A percentile compares a stretch with the other conserved stretches of the same genome.
Conservation (phyloP, 2,329 filamentous ascomycete genomes). For the Nakataea oryzae region DNA sequence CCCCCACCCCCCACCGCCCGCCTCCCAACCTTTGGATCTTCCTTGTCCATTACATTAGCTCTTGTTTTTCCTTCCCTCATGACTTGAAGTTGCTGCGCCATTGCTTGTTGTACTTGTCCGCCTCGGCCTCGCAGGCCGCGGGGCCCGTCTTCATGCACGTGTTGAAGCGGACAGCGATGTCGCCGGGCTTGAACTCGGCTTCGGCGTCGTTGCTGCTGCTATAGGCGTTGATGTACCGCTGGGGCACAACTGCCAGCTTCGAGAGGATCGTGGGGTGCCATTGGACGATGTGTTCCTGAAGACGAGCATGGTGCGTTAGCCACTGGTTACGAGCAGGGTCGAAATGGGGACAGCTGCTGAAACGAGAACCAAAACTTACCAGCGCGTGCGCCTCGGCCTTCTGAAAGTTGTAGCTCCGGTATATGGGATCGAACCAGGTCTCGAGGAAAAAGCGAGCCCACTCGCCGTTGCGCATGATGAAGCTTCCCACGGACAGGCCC, state of each 20-base stretch:
- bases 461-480: conserved; percentile 71
- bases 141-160: conserved; percentile 52
- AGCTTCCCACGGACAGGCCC: conserved; percentile 66
- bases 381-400: conserved; percentile 88
- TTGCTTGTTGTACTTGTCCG: conserved; percentile 39
- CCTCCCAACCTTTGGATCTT: not conserved
- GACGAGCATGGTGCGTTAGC: not conserved
- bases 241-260: conserved; percentile 81
- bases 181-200: conserved; percentile 63
- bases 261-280: conserved; percentile 96
- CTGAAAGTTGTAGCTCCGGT: conserved; percentile 90
- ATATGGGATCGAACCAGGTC: conserved; percentile 92
- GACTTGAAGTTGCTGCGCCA: conserved; percentile 34
- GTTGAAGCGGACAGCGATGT: conserved; percentile 71
- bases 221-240: conserved; percentile 75
- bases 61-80: conserved; percentile 18
- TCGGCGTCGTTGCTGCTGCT: conserved; percentile 43
- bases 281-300: conserved; percentile 75
- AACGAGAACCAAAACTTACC: conserved; percentile 36
- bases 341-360: no score
- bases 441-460: conserved; percentile 92
- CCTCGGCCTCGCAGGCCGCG: conserved; percentile 62
- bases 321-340: no score
- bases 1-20: not conserved
- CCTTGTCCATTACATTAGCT: not conserved